phyloP scores from a whole-genome alignment of 176 grass and related monocot species.

The Juncus inflexus region DNA sequence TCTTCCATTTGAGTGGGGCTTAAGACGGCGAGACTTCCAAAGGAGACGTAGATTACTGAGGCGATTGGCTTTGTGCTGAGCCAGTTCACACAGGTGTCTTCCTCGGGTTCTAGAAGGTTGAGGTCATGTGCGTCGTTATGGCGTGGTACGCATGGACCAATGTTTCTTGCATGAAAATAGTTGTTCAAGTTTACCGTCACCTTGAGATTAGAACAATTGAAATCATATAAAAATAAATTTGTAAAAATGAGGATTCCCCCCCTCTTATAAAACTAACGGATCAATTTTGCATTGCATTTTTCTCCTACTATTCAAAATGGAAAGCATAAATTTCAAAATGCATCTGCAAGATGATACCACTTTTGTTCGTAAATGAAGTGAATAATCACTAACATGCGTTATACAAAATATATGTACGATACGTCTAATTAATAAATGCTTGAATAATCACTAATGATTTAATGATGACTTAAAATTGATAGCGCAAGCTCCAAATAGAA shows the following conservation, averaged over 20 bases:
- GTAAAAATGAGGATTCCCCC: neutral
- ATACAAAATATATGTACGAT: too few species aligned
- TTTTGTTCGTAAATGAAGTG: too few species aligned
- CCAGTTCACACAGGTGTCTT: slow-evolving; percentile 53
- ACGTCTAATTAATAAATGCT: too few species aligned
- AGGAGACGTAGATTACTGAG: slow-evolving; percentile 63
- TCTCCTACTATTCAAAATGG: neutral
- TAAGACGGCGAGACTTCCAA: slow-evolving; percentile 54
- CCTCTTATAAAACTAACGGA: too few species aligned
- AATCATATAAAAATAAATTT: neutral
- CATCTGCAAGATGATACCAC: too few species aligned
- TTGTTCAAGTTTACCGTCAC: slow-evolving; percentile 15
- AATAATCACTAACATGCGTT: too few species aligned
- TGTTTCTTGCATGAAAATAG: slow-evolving; percentile 12
- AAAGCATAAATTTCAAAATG: too few species aligned
- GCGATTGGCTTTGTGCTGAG: slow-evolving; percentile 31
- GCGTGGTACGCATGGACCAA: slow-evolving; percentile 35
- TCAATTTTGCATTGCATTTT: too few species aligned
- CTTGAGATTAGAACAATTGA: neutral
- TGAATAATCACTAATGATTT: neutral
- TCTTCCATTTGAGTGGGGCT: slow-evolving; percentile 40
- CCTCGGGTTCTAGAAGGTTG: slow-evolving; percentile 39
- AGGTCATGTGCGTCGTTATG: slow-evolving; percentile 32
- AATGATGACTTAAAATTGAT: too few species aligned
- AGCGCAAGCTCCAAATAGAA: too few species aligned